Evolutionary conservation across 345 rosid species (phyloP).

Genomic region (Rhodomyrtus tomentosa): DNA sequence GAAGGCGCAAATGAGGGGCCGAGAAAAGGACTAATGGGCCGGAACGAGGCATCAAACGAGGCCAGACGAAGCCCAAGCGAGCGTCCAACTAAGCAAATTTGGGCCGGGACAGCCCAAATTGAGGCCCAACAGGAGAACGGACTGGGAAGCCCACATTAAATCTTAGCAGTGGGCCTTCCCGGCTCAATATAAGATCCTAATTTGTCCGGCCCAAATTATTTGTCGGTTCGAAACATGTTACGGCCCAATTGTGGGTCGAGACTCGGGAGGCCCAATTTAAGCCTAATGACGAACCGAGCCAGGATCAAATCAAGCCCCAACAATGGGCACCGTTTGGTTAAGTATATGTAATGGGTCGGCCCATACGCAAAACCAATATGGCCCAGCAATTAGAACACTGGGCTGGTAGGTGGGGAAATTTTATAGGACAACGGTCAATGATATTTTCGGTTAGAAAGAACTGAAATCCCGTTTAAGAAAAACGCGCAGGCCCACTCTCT

Average conservation of each 20-base stretch:
- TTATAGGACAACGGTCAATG: too few relatives aligned
- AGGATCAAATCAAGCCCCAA: not conserved
- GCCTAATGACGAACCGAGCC: not conserved
- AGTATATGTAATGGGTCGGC: not conserved
- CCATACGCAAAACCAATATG: not conserved
- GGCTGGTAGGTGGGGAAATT: too few relatives aligned
- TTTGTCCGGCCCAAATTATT: not conserved
- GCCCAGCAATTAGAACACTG: not conserved
- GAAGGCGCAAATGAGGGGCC: not conserved
- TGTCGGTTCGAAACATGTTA: not conserved
- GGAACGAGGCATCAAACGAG: not conserved
- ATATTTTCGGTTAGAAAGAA: too few relatives aligned
- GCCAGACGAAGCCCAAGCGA: too few relatives aligned
- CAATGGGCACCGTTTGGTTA: not conserved
- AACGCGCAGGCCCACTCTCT: not conserved
- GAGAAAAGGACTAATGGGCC: not conserved
- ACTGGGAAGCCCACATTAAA: not conserved
- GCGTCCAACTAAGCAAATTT: not conserved
- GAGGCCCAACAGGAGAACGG: not conserved
- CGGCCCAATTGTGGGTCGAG: not conserved
- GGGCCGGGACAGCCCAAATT: not conserved
- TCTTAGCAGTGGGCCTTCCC: not conserved
- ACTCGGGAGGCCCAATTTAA: not conserved
- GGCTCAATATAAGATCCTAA: not conserved
- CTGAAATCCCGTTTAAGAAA: not conserved